Evolutionary conservation across 768 basidiomycete species (phyloP).

Genomic region (Boletus barrowsii): DNA sequence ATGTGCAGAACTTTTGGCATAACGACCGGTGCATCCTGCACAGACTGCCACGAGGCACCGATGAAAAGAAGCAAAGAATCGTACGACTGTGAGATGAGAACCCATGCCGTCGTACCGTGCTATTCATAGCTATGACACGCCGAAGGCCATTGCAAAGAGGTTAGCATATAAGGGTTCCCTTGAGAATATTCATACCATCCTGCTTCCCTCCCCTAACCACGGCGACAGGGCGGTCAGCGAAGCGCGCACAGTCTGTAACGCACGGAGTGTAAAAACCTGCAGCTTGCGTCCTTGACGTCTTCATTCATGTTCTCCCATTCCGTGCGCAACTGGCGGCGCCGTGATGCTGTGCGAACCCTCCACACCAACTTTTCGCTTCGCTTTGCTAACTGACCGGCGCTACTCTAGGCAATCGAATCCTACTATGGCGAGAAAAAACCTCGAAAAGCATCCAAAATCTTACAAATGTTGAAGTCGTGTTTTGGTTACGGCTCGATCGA

Average conservation of each 20-base stretch:
- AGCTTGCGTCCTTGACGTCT: constrained; percentile 4
- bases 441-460: constrained; percentile 3
- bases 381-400: too few relatives aligned
- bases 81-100: constrained; percentile 5
- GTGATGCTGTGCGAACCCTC: not conserved
- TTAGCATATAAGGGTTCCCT: constrained; percentile 3
- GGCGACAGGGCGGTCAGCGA: not conserved
- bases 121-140: constrained; percentile 9
- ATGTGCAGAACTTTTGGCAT: not conserved
- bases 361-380: not conserved
- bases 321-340: not conserved
- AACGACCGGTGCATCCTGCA: not conserved
- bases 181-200: not conserved
- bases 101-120: not conserved
- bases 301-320: constrained; percentile 11
- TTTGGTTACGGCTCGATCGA: constrained; percentile 14
- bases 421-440: constrained; percentile 8
- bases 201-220: not conserved
- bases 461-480: constrained; percentile 20
- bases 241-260: not conserved
- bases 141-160: not conserved
- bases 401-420: constrained; percentile 5
- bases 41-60: constrained; percentile 4
- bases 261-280: not conserved
- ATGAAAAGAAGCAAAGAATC: constrained; percentile 3